phyloP scores from a whole-genome alignment of 352 stramenopile species.

The Hyaloperonospora brassicae region DNA sequence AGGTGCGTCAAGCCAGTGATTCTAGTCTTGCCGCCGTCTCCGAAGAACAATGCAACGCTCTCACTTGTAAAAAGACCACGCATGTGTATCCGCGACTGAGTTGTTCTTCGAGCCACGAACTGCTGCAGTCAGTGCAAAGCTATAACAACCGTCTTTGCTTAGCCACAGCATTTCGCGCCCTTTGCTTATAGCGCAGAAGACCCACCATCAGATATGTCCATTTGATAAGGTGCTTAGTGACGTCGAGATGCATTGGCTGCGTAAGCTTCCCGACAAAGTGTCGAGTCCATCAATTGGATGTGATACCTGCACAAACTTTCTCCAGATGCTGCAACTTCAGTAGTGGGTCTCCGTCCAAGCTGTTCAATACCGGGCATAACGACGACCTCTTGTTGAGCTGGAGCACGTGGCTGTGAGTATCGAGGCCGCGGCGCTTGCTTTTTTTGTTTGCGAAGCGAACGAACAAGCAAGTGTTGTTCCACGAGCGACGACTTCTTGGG shows the following conservation, averaged over 20 bases:
- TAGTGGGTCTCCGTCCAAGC: conserved; percentile 47
- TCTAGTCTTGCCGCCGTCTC: conserved; percentile 76
- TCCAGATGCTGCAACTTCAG: conserved; percentile 31
- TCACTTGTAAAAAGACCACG: conserved; percentile 67
- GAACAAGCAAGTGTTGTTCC: too few relatives aligned
- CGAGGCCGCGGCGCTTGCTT: not conserved
- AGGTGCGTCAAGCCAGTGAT: conserved; percentile 62
- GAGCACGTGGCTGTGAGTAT: conserved; percentile 11
- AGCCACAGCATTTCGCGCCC: conserved; percentile 50
- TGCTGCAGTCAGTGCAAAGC: too few relatives aligned
- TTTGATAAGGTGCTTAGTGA: conserved; percentile 61
- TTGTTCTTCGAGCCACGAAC: too few relatives aligned
- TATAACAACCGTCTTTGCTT: conserved; percentile 55
- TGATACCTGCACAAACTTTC: conserved; percentile 42
- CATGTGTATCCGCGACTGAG: conserved; percentile 40
- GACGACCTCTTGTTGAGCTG: conserved; percentile 35
- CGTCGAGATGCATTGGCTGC: conserved; percentile 45
- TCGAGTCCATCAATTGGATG: conserved; percentile 59
- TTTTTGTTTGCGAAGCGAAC: not conserved
- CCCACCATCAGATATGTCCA: conserved; percentile 76
- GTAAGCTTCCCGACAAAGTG: conserved; percentile 54
- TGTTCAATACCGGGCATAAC: conserved; percentile 21
- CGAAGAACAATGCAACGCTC: conserved; percentile 21
- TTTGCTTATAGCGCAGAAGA: conserved; percentile 71
- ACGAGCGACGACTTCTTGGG: too few relatives aligned